Evolutionary conservation across 345 rosid genomes (phyloP).

Genomic region (Viola odorata): DNA sequence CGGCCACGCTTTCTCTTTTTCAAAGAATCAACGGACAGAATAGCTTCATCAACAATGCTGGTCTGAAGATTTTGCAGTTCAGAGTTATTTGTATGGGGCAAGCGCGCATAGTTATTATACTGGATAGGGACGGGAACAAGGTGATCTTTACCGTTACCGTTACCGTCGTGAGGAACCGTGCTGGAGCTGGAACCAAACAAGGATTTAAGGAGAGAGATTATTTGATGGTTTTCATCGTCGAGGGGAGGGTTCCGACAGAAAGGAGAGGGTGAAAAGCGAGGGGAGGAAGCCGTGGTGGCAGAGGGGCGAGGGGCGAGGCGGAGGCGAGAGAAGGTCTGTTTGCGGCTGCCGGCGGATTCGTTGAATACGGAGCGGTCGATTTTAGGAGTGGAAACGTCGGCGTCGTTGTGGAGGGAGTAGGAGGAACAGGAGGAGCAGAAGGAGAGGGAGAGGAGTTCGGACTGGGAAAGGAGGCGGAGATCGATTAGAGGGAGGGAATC

Average conservation of each 20-base stretch:
- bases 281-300: conserved; percentile 17
- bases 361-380: conserved; percentile 90
- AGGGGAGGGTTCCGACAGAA: conserved; percentile 18
- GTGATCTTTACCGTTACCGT: conserved; percentile 21
- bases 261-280: conserved; percentile 17
- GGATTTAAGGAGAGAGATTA: conserved; percentile 48
- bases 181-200: conserved; percentile 34
- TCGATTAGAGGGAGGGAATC: conserved; percentile 58
- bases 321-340: conserved; percentile 86
- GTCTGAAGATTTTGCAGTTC: conserved; percentile 19
- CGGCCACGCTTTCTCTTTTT: conserved; percentile 14
- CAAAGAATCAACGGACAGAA: background rate
- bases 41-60: conserved; percentile 8
- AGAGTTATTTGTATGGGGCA: conserved; percentile 5
- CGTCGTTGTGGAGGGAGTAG: conserved; percentile 17
- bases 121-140: conserved; percentile 36
- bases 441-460: conserved; percentile 49
- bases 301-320: conserved; percentile 59
- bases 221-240: conserved; percentile 42
- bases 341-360: conserved; percentile 92
- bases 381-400: conserved; percentile 54
- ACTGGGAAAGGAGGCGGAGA: conserved; percentile 54
- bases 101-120: conserved; percentile 9
- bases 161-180: background rate
- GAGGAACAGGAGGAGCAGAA: conserved; percentile 35